A percentile compares a stretch with the other conserved stretches of the same genome.
Conservation (phyloP, 331 rosid species). For the Arachis monticola region DNA sequence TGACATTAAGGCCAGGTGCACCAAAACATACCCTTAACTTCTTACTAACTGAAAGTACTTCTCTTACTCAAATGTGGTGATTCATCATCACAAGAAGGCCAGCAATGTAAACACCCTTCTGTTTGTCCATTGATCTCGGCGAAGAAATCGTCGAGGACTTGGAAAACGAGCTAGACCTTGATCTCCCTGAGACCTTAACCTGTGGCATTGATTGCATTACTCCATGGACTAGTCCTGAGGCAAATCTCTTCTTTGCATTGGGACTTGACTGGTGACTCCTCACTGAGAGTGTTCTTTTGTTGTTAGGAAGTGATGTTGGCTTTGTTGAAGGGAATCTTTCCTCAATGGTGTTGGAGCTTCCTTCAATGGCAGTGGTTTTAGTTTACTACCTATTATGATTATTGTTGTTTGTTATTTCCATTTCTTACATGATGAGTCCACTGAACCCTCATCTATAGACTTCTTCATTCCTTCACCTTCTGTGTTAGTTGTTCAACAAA, state of each 20-base stretch:
- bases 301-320: constrained; percentile 33
- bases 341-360: constrained; percentile 73
- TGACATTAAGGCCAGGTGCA: constrained; percentile 60
- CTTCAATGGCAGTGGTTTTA: constrained; percentile 32
- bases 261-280: constrained; percentile 88
- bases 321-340: constrained; percentile 51
- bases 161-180: constrained; percentile 90
- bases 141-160: constrained; percentile 75
- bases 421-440: no score
- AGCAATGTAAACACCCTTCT: constrained; percentile 65
- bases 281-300: constrained; percentile 48
- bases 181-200: constrained; percentile 57
- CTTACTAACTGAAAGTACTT: constrained; percentile 43
- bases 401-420: no score
- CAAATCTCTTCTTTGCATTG: constrained; percentile 84
- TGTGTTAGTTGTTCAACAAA: no score
- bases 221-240: constrained; percentile 74
- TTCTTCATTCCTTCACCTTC: constrained; percentile 40
- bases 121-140: constrained; percentile 72
- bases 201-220: constrained; percentile 73
- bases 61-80: constrained; percentile 50
- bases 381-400: no score
- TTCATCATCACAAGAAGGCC: constrained; percentile 70
- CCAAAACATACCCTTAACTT: constrained; percentile 85
- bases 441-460: constrained; percentile 45